Base-by-base conservation (phyloP, 345 rosid species). In the Excoecaria agallocha region DNA sequence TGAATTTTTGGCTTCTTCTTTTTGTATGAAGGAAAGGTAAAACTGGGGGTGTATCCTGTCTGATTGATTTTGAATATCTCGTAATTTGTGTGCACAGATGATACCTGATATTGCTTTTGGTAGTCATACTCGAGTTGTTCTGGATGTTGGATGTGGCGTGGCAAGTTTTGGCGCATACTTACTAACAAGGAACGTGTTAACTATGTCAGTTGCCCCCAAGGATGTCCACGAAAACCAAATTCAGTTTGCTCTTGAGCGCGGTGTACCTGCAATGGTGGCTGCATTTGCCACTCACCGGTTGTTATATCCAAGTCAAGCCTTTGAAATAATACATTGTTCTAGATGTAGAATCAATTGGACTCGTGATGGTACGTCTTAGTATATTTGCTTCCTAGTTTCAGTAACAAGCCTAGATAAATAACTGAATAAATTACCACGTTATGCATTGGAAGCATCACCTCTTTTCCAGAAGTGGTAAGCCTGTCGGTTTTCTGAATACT, bases 161-260 rank as follows among this genome's bases (percentile, higher is more conserved):
- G 98, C 99, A 56, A 95, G 99, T 88, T 95, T 95, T 84, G 98
- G 99, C 77, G 99, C 99, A 63, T 95, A 95, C 79, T 82, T 93
- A 77, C 75, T 95, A 46, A 86, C 92, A 38, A 82, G 89, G 58
- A 82, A 93, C 85, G 99, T 88, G 30, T 13, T 93, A 79, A 88
- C 96, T 54, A 70, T 91, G 96, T 93, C 99, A 43, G 43, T 95
- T 57, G 99, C 99, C 80, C 99, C 96, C n/a, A 95, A 95, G 82
- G 99, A 95, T 86, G 98, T 95, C 72, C 98, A 95, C 48, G 98
- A 95, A 80, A 95, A 95, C 74, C 99, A 95, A 83, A 95, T 95
- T 78, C 99, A 95, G 77, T 95, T 95, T 86, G 99, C 99, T 71
- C 93, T 95, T 67, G 99, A 95, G 80, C 94, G 97, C 73, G 98